Base-by-base conservation (phyloP, 805 yeast genomes). In the Lipomyces lipofer region DNA sequence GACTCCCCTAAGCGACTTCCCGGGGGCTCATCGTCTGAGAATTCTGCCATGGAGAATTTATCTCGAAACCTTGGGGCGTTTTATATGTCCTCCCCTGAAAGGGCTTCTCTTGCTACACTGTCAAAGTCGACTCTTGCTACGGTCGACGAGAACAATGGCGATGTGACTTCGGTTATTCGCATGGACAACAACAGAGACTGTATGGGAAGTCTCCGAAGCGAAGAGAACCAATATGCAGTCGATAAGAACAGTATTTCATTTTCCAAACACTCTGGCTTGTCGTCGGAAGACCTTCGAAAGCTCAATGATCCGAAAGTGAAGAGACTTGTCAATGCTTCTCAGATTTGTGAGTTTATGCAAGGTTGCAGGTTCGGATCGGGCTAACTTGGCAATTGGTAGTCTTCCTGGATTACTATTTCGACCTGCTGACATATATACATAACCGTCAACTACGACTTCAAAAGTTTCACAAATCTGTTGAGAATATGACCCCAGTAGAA, bases 351-450 rank as follows among this genome's bases (percentile, higher is more conserved):
- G 59, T 46, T 3, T 2, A 4, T 22, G 36, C 42, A 10, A 47
- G 47, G 29, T 22, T n/a, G n/a, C n/a, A n/a, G n/a, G n/a, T n/a
- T n/a, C n/a, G n/a, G n/a, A n/a, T n/a, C n/a, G n/a, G n/a, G n/a
- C n/a, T n/a, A n/a, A n/a, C n/a, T n/a, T n/a, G n/a, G n/a, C n/a
- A n/a, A n/a, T n/a, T n/a, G n/a, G n/a, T 90, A 82, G 95, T 86
- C 72, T 94, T 94, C 66, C 76, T 94, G 54, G 99, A 94, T 70
- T 89, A 91, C 71, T 94, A 94, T 70, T 92, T 96, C 73, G 99
- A 94, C 70, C 84, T 87, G 82, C 86, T 94, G 72, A 96, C 89
- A 68, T 94, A 94, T 68, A 86, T 92, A 29, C 86, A 91, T 61
- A 82, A 82, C 58, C 82, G 99, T 69, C 82, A 92, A 67, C 88